Evolutionary conservation across 208 protist genomes (phyloP).

Genomic region (Trypanosoma melophagium): DNA sequence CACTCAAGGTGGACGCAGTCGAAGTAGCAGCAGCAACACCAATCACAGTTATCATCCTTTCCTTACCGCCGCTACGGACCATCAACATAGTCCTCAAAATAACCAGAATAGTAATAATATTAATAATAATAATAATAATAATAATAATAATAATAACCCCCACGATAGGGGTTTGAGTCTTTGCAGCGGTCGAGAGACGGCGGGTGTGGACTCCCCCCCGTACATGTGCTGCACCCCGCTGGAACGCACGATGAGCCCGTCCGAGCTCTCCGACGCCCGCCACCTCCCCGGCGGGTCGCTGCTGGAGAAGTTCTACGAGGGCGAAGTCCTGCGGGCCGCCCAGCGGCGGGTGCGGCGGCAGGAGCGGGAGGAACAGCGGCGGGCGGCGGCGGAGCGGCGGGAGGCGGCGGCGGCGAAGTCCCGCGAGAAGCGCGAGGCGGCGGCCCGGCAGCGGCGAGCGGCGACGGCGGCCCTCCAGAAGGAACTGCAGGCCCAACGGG

Average conservation of each 20-base stretch:
- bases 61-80: too few relatives aligned
- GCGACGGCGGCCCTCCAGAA: neutral
- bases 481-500: conserved; percentile 24
- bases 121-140: neutral
- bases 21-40: neutral
- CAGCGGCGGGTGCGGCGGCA: conserved; percentile 21
- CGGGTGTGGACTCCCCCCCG: neutral
- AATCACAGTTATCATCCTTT: too few relatives aligned
- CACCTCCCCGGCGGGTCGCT: conserved; percentile 27
- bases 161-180: neutral
- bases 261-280: neutral
- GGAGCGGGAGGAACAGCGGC: conserved; percentile 16
- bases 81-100: too few relatives aligned
- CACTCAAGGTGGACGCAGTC: too few relatives aligned
- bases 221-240: neutral
- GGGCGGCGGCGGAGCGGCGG: conserved; percentile 16
- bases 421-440: conserved; percentile 8
- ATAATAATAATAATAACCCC: neutral
- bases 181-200: neutral
- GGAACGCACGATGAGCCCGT: conserved; percentile 1
- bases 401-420: conserved; percentile 8
- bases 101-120: too few relatives aligned
- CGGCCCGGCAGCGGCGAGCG: conserved; percentile 1
- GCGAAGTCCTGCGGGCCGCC: conserved; percentile 24
- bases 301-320: conserved; percentile 35